These are phyloP conservation scores for Neonectria hederae DNA, from an alignment of 2,329 filamentous ascomycete species.

Conservation along the genomic window DNA sequence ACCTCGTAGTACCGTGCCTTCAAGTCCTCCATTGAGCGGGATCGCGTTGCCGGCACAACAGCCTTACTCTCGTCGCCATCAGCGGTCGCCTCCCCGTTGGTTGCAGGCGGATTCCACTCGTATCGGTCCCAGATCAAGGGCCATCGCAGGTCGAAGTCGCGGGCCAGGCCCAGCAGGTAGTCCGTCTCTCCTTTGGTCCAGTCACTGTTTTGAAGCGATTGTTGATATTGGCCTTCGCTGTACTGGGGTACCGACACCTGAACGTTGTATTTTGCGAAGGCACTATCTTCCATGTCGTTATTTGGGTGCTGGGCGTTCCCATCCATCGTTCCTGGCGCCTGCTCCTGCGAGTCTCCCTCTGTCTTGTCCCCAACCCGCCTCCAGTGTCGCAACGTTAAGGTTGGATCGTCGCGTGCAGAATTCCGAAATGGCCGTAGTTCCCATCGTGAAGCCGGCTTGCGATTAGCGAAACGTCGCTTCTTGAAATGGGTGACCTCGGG, in stretches of 20 bases:
- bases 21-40: constrained; percentile 84
- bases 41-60: constrained; percentile 61
- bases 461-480: constrained; percentile 63
- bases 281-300: constrained; percentile 63
- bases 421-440: constrained; percentile 78
- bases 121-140: constrained; percentile 92
- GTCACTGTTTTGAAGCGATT: constrained; percentile 75
- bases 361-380: constrained; percentile 67
- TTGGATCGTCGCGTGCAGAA: constrained; percentile 75
- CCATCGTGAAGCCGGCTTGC: constrained; percentile 70
- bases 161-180: constrained; percentile 80
- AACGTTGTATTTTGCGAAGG: constrained; percentile 89
- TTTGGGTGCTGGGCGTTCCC: constrained; percentile 33
- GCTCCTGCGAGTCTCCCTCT: constrained; percentile 45
- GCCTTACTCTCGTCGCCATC: constrained; percentile 61
- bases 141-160: constrained; percentile 89
- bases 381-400: constrained; percentile 82
- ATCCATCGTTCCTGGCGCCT: constrained; percentile 43
- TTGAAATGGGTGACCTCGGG: constrained; percentile 69
- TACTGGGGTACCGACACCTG: constrained; percentile 82
- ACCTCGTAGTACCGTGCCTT: constrained; percentile 93
- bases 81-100: constrained; percentile 56
- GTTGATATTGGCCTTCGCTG: constrained; percentile 85
- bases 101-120: constrained; percentile 68
- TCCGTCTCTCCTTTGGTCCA: constrained; percentile 97